These are phyloP conservation scores for Alternaria hordeiaustralica DNA, from an alignment of 2,329 filamentous ascomycete genomes.

Conservation along the genomic window DNA sequence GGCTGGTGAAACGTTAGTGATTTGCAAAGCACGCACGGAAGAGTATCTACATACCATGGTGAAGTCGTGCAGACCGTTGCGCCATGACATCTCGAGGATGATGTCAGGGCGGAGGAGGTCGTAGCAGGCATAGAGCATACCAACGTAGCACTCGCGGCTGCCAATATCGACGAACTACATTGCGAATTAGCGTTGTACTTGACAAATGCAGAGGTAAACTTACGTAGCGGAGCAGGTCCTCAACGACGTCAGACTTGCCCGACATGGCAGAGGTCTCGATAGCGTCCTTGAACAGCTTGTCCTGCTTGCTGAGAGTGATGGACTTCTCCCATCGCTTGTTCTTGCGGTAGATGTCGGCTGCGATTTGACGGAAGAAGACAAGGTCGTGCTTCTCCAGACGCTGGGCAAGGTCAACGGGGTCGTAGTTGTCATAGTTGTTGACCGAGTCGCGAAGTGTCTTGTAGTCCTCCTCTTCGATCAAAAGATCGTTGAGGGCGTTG, in stretches of 20 bases:
- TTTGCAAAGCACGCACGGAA: not conserved
- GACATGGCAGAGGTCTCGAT: slow-evolving; percentile 97
- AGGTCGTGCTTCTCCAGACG: slow-evolving; percentile 96
- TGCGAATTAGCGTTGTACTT: slow-evolving; percentile 41
- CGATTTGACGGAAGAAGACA: slow-evolving; percentile 99
- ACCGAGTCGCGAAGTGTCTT: slow-evolving; percentile 98
- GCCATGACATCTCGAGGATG: slow-evolving; percentile 96
- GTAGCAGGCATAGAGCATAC: slow-evolving; percentile 98
- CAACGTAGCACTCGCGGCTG: slow-evolving; percentile 99
- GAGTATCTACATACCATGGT: slow-evolving; percentile 69
- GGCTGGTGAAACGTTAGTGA: slow-evolving; percentile 55
- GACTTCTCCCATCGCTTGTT: slow-evolving; percentile 99
- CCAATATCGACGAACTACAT: slow-evolving; percentile 96
- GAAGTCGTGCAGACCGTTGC: slow-evolving; percentile 91
- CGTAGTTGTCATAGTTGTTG: slow-evolving; percentile 99
- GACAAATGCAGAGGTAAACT: slow-evolving; percentile 58
- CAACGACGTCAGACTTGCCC: slow-evolving; percentile 86
- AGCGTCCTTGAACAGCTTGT: slow-evolving; percentile 99
- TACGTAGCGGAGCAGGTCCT: slow-evolving; percentile 95
- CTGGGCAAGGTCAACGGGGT: slow-evolving; percentile 88
- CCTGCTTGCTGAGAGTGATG: slow-evolving; percentile 95
- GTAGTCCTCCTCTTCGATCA: slow-evolving; percentile 99
- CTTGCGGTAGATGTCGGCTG: slow-evolving; percentile 98
- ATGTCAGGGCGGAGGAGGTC: slow-evolving; percentile 93
- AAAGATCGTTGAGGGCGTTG: slow-evolving; percentile 93